Evolutionary conservation across 2,329 filamentous ascomycete genomes (phyloP).

Genomic region (Ambrosiella beaveri): DNA sequence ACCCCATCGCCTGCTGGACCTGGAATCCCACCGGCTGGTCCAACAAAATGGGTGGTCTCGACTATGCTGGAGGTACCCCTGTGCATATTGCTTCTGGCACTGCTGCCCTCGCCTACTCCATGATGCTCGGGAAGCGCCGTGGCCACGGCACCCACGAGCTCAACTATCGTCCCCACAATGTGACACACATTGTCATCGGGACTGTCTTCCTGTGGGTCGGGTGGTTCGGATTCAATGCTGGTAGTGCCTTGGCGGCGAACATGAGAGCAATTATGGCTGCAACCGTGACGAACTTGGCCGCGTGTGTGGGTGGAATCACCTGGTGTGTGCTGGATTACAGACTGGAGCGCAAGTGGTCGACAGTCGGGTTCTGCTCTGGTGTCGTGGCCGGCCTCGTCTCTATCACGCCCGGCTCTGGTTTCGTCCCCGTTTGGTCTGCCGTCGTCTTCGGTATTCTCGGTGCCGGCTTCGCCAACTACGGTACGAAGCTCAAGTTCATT

Average conservation of each 20-base stretch:
- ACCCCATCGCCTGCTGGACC: slow-evolving; percentile 87
- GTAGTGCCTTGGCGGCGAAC: slow-evolving; percentile 65
- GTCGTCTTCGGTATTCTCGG: slow-evolving; percentile 64
- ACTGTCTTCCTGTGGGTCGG: slow-evolving; percentile 91
- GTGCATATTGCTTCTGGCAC: slow-evolving; percentile 75
- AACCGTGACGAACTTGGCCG: slow-evolving; percentile 70
- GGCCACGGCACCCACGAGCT: slow-evolving; percentile 76
- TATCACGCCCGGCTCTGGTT: slow-evolving; percentile 78
- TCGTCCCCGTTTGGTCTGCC: slow-evolving; percentile 69
- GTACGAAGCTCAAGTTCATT: slow-evolving; percentile 78
- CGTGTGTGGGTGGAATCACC: slow-evolving; percentile 68
- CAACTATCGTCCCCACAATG: slow-evolving; percentile 85
- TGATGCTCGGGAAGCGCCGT: slow-evolving; percentile 74
- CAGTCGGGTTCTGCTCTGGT: slow-evolving; percentile 82
- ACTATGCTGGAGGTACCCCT: slow-evolving; percentile 80
- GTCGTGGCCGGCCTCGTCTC: slow-evolving; percentile 74
- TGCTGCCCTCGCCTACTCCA: slow-evolving; percentile 73
- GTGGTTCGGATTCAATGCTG: slow-evolving; percentile 91
- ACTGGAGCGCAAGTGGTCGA: slow-evolving; percentile 80
- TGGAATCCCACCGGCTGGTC: slow-evolving; percentile 79
- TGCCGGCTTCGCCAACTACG: slow-evolving; percentile 68
- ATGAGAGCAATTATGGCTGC: slow-evolving; percentile 74
- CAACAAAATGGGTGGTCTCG: slow-evolving; percentile 60
- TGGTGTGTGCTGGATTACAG: slow-evolving; percentile 84
- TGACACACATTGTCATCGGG: slow-evolving; percentile 79